These are phyloP conservation scores for Aspergillus hortae DNA, from an alignment of 2,329 filamentous ascomycete genomes.

Conservation along the genomic window DNA sequence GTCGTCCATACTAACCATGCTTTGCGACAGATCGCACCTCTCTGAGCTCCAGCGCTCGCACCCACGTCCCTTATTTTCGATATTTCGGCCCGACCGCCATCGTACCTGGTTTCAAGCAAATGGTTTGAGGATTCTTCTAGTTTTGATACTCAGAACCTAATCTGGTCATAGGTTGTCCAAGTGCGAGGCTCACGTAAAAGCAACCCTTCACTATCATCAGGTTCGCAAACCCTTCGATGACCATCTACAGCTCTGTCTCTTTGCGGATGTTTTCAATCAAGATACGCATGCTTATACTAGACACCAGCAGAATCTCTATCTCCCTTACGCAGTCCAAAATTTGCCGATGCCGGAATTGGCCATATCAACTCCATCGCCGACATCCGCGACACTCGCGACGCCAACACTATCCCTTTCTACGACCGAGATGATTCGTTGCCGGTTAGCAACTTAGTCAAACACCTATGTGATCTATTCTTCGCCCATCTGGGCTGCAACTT, in stretches of 20 bases:
- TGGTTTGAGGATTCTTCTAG: constrained; percentile 52
- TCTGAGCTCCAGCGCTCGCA: constrained; percentile 33
- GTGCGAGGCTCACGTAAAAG: constrained; percentile 56
- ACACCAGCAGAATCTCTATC: constrained; percentile 30
- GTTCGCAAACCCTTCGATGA: constrained; percentile 19
- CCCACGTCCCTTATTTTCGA: constrained; percentile 75
- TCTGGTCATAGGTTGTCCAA: constrained; percentile 53
- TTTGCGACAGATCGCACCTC: constrained; percentile 32
- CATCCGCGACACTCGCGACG: constrained; percentile 28
- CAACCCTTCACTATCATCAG: constrained; percentile 38
- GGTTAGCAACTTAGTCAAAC: constrained; percentile 70
- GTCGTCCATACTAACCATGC: not conserved
- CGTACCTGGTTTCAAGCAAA: constrained; percentile 87
- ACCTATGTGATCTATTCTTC: constrained; percentile 79
- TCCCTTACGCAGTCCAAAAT: constrained; percentile 33
- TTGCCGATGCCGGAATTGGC: constrained; percentile 16
- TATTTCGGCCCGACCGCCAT: constrained; percentile 91
- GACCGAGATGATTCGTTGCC: constrained; percentile 67
- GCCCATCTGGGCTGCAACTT: constrained; percentile 79
- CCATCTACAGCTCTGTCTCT: not conserved
- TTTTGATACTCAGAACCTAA: constrained; percentile 14
- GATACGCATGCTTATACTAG: not conserved
- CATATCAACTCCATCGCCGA: constrained; percentile 19
- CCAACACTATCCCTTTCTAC: constrained; percentile 63
- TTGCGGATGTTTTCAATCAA: not conserved